phyloP scores from a whole-genome alignment of 2,329 filamentous ascomycete genomes.

The Cercospora janseana region DNA sequence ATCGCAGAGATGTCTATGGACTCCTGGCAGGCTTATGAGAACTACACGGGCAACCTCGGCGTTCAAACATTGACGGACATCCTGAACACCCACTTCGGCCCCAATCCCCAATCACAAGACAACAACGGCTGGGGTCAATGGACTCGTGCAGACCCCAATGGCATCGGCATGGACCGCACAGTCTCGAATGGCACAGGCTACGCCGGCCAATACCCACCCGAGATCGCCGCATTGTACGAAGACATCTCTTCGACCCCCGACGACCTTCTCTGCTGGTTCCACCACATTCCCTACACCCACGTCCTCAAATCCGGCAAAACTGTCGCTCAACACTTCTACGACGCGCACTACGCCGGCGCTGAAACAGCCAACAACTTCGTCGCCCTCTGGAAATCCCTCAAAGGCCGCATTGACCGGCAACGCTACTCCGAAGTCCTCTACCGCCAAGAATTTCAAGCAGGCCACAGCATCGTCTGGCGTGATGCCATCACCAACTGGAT shows the following conservation, averaged over 20 bases:
- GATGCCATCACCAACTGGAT: conserved; percentile 67
- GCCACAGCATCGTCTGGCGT: conserved; percentile 68
- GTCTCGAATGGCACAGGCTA: conserved; percentile 65
- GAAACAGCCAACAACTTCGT: conserved; percentile 61
- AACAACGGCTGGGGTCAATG: conserved; percentile 69
- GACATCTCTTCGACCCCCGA: conserved; percentile 63
- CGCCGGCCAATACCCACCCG: conserved; percentile 63
- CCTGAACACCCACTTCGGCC: conserved; percentile 64
- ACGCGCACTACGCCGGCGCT: conserved; percentile 61
- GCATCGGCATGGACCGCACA: conserved; percentile 70
- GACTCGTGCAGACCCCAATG: conserved; percentile 61
- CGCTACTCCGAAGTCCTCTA: conserved; percentile 59
- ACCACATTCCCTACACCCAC: conserved; percentile 68
- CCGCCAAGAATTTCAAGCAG: conserved; percentile 63
- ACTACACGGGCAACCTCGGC: conserved; percentile 68
- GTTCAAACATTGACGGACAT: conserved; percentile 69
- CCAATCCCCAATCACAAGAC: conserved; percentile 65
- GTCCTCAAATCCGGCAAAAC: conserved; percentile 62
- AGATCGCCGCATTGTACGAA: conserved; percentile 60
- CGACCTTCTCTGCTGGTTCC: conserved; percentile 69
- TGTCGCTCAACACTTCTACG: conserved; percentile 66
- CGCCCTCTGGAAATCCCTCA: conserved; percentile 53
- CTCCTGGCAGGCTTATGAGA: conserved; percentile 70
- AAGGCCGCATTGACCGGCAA: conserved; percentile 58
- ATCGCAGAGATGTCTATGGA: conserved; percentile 64